Conservation (phyloP, 371 early-diverging fungal species). For the Chytridium lagenaria region DNA sequence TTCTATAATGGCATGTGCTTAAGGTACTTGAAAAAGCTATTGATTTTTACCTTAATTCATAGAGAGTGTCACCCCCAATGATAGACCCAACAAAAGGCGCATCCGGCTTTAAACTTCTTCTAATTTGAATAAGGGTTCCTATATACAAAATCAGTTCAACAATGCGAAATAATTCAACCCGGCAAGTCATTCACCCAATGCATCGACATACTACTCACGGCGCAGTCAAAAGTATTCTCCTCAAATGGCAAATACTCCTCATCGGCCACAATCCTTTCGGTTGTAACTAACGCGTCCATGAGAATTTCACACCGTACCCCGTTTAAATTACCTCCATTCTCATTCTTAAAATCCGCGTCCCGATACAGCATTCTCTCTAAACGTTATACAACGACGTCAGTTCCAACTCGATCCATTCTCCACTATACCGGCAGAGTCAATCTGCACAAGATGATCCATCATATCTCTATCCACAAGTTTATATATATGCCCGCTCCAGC, state of each 20-base stretch:
- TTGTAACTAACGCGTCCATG: conserved; percentile 63
- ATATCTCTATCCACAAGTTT: conserved; percentile 81
- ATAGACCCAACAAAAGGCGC: conserved; percentile 91
- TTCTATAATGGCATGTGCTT: conserved; percentile 53
- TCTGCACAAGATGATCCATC: conserved; percentile 82
- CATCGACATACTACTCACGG: conserved; percentile 83
- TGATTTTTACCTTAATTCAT: conserved; percentile 82
- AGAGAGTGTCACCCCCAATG: conserved; percentile 94
- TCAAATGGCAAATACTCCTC: conserved; percentile 84
- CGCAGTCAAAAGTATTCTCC: conserved; percentile 82
- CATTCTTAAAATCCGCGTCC: conserved; percentile 63
- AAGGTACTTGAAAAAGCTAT: neutral
- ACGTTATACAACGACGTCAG: neutral
- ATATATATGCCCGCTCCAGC: conserved; percentile 88
- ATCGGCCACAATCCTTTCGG: conserved; percentile 80
- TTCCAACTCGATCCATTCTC: neutral
- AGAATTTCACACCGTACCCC: neutral
- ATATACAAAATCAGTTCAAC: neutral
- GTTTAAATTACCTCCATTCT: conserved; percentile 51
- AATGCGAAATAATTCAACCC: conserved; percentile 46
- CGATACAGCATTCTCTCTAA: conserved; percentile 74
- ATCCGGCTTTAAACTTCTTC: conserved; percentile 83
- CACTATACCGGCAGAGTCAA: conserved; percentile 77
- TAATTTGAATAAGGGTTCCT: conserved; percentile 83
- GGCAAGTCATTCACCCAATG: conserved; percentile 98